Evolutionary conservation across 305 asterid species (phyloP).

Genomic region (Stenogyne calaminthoides): DNA sequence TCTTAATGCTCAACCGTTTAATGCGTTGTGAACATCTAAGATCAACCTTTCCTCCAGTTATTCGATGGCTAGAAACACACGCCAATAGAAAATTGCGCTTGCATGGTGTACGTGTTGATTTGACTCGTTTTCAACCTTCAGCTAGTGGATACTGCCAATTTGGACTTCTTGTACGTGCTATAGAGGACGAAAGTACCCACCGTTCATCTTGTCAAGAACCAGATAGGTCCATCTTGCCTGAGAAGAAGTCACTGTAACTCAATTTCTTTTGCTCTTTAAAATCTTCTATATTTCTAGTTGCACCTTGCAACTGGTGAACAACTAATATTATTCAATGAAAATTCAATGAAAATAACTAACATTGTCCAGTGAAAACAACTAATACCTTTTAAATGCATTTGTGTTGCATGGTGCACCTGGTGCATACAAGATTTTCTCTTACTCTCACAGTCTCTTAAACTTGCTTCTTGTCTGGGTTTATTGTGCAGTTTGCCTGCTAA

Average conservation of each 20-base stretch:
- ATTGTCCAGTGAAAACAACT: too few species aligned
- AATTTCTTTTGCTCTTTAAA: slow-evolving; percentile 27
- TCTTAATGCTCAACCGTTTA: slow-evolving; percentile 88
- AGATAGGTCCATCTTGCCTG: slow-evolving; percentile 42
- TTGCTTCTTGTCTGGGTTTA: slow-evolving; percentile 5
- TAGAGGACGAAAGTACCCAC: slow-evolving; percentile 51
- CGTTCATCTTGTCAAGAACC: slow-evolving; percentile 50
- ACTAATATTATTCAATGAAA: too few species aligned
- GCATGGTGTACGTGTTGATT: slow-evolving; percentile 61
- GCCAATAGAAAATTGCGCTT: slow-evolving; percentile 62
- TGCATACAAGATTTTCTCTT: too few species aligned
- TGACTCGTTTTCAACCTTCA: slow-evolving; percentile 72
- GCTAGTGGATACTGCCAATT: slow-evolving; percentile 73
- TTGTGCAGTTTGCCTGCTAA: slow-evolving; percentile 59
- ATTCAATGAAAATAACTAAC: too few species aligned
- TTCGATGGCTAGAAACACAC: slow-evolving; percentile 83
- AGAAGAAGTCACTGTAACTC: slow-evolving; percentile 57
- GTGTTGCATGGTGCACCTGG: too few species aligned
- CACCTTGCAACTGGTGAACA: too few species aligned
- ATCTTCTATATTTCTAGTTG: slow-evolving; percentile 8
- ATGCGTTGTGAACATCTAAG: slow-evolving; percentile 74
- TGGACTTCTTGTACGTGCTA: slow-evolving; percentile 65
- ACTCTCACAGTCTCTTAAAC: slow-evolving; percentile 8
- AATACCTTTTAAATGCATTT: too few species aligned
- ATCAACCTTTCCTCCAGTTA: slow-evolving; percentile 62